These are phyloP conservation scores for Emiliania huxleyi DNA, from an alignment of 78 protist species.

Conservation along the genomic window DNA sequence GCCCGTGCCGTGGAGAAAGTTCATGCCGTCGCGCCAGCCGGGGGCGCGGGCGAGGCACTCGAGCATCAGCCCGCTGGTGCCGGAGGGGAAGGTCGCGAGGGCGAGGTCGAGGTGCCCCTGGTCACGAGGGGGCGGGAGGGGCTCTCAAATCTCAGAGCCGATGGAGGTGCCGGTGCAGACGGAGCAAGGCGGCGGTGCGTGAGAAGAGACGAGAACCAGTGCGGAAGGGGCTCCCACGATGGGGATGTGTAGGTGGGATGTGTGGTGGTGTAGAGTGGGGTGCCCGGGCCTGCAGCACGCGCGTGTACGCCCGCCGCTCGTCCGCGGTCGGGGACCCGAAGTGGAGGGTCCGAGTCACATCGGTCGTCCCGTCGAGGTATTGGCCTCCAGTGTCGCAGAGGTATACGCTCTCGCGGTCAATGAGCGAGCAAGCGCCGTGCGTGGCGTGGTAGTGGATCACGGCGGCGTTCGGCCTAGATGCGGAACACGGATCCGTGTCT, in stretches of 20 bases:
- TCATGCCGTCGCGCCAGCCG: constrained; percentile 19
- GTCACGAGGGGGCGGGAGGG: no score
- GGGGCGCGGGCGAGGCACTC: constrained; percentile 22
- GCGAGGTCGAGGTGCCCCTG: neutral
- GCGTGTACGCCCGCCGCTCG: constrained; percentile 73
- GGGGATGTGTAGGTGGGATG: no score
- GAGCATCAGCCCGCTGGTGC: constrained; percentile 40
- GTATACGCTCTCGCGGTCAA: neutral
- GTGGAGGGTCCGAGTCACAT: constrained; percentile 81
- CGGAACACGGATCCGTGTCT: no score
- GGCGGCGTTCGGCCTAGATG: constrained; percentile 81
- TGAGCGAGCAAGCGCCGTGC: constrained; percentile 14
- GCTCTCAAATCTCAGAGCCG: no score
- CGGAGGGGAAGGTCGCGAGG: constrained; percentile 75
- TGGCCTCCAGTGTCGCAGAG: constrained; percentile 75
- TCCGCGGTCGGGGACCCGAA: constrained; percentile 60
- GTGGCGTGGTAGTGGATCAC: constrained; percentile 82
- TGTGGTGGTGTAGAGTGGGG: no score
- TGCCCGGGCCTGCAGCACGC: constrained; percentile 77
- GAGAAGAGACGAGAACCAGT: no score
- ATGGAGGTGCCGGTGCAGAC: neutral
- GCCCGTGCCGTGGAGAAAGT: constrained; percentile 86
- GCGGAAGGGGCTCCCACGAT: no score
- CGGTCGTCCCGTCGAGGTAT: constrained; percentile 93
- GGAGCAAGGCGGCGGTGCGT: no score